A percentile compares a stretch with the other conserved stretches of the same genome.
phyloP scores from a whole-genome alignment of 148 eudicot genomes.

The Rhododendron ferrugineum region DNA sequence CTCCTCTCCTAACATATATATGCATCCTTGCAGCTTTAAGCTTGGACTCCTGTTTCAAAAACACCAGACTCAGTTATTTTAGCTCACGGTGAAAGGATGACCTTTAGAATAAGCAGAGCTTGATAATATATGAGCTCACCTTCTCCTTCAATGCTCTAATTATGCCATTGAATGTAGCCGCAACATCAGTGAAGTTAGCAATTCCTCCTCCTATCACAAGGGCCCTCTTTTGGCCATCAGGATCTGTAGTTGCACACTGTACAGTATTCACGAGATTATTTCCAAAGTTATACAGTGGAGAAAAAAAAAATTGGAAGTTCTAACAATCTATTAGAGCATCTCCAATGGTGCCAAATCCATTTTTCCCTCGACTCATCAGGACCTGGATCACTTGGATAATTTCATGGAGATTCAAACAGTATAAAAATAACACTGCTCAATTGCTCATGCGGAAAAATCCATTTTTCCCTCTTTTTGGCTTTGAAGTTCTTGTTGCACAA shows the following conservation, averaged over 20 bases:
- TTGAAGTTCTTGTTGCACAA: background rate
- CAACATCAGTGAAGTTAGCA: slow-evolving; percentile 97
- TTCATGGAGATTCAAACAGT: background rate
- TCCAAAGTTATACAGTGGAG: too few species aligned
- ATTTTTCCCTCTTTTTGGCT: too few species aligned
- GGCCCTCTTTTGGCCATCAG: slow-evolving; percentile 86
- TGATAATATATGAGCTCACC: slow-evolving; percentile 20
- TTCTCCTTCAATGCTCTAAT: slow-evolving; percentile 58
- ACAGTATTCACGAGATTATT: slow-evolving; percentile 8
- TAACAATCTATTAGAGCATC: background rate
- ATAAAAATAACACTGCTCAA: background rate
- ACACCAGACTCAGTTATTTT: background rate
- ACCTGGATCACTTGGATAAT: background rate
- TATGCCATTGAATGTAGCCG: slow-evolving; percentile 86
- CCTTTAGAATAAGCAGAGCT: background rate
- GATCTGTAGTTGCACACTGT: slow-evolving; percentile 96
- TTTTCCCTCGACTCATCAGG: too few species aligned
- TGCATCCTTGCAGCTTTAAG: slow-evolving; percentile 94
- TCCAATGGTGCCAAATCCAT: too few species aligned
- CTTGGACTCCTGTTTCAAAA: slow-evolving; percentile 53
- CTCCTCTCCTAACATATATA: slow-evolving; percentile 94
- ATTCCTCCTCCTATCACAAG: slow-evolving; percentile 98
- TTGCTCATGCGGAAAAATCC: background rate
- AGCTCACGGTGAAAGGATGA: background rate
- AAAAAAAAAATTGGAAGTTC: background rate